These are phyloP conservation scores for Hypoxylon perforatum DNA, from an alignment of 495 filamentous ascomycete genomes.

Conservation along the genomic window DNA sequence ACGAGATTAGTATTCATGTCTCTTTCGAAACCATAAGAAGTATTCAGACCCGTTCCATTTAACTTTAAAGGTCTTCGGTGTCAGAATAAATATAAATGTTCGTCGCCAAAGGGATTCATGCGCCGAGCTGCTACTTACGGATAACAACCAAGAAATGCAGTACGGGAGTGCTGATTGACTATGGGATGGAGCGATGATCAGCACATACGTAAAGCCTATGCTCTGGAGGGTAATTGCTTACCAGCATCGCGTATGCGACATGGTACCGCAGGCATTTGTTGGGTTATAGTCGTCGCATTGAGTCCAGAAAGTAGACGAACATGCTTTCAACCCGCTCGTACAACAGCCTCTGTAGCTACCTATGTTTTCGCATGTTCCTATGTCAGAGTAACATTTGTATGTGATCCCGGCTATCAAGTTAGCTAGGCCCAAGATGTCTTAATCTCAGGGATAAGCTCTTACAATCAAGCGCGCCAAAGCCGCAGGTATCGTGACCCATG, in stretches of 20 bases:
- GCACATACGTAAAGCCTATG: not conserved
- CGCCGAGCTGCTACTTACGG: conserved; percentile 17
- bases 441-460: not conserved
- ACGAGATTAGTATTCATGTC: conserved; percentile 8
- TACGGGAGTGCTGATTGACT: conserved; percentile 30
- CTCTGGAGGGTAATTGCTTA: not conserved
- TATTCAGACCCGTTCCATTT: too few species aligned
- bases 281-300: conserved; percentile 36
- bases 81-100: too few species aligned
- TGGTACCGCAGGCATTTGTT: conserved; percentile 17
- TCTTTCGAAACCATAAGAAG: not conserved
- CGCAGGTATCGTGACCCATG: conserved; percentile 39
- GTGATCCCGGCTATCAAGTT: conserved; percentile 24
- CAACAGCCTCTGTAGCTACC: conserved; percentile 31
- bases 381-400: conserved; percentile 28
- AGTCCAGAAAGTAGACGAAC: conserved; percentile 35
- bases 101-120: not conserved
- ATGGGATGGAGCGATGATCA: not conserved
- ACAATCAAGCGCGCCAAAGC: conserved; percentile 30
- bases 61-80: not conserved
- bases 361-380: conserved; percentile 33
- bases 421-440: conserved; percentile 1
- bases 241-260: conserved; percentile 36
- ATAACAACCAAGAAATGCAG: conserved; percentile 38
- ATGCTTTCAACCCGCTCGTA: conserved; percentile 26